Base-by-base conservation (phyloP, 371 early-diverging fungal species). In the Mucor sp. region DNA sequence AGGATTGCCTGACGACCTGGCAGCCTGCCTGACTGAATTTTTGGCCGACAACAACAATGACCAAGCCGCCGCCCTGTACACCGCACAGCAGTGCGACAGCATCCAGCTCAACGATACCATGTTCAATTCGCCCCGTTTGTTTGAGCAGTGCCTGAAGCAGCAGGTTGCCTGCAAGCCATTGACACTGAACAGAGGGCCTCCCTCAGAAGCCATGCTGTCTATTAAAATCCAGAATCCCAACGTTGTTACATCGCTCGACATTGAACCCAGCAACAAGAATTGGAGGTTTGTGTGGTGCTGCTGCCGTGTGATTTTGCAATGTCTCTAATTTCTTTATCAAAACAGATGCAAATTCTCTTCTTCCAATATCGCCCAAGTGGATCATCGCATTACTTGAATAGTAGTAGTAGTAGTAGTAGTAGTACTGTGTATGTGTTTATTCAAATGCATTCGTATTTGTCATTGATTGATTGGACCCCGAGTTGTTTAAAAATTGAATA, bases 1-100 rank as follows among this genome's bases (percentile, higher is more conserved):
- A 48, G 80, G 83, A 2, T 53, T 83, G 1, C 80, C 83, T 0
- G 78, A 75, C 53, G 83, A 83, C 57, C 44, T 83, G 27, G 73
- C 74, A 0, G 73, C 71, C 4, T 83, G 83, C 60, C 65, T 83
- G 6, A 69, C 74, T 17, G 79, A 83, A 4, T 83, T 80, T 43
- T 48, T 80, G 39, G 68, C 68, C 0, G 68, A 77, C 9, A 78
- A 83, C 47, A 21, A 61, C 30, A 28, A 72, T 27, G 69, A 71
- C 50, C 67, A 74, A 33, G 6, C 8, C 8, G 30, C 62, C 69
- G 7, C 50, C 58, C 6, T 25, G 25, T 17, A 14, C 41, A 3
- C 8, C 33, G 1, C 30, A 4, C 30, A 27, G 2, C 30, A 27
- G 2, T 33, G 30, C 17, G 62, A 30, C 47, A 35, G 58, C n/a